phyloP scores from a whole-genome alignment of 345 rosid genomes.

The Laguncularia racemosa region DNA sequence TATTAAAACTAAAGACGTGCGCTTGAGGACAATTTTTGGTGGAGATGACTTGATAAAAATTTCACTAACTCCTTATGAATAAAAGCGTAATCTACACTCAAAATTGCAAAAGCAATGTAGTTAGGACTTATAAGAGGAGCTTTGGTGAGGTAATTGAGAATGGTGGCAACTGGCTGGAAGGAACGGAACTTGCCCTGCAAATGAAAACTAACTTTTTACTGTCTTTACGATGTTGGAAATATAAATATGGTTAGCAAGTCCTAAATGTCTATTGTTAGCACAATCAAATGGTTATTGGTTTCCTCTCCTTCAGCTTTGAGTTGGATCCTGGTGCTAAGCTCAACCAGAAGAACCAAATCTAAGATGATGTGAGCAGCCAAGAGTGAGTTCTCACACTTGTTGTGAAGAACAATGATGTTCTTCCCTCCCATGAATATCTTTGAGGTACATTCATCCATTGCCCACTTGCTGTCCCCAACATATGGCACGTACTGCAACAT shows the following conservation, averaged over 20 bases:
- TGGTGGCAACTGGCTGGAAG: conserved; percentile 96
- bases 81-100: too few relatives aligned
- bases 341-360: conserved; percentile 93
- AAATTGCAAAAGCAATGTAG: too few relatives aligned
- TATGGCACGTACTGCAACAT: conserved; percentile 73
- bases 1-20: too few relatives aligned
- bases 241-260: too few relatives aligned
- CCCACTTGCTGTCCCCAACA: conserved; percentile 98
- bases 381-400: conserved; percentile 94
- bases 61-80: too few relatives aligned
- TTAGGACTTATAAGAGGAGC: conserved; percentile 78
- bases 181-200: conserved; percentile 88
- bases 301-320: conserved; percentile 86
- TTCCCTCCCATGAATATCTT: conserved; percentile 98
- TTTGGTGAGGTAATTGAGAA: conserved; percentile 95
- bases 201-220: neutral
- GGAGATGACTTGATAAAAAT: too few relatives aligned
- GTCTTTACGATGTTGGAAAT: too few relatives aligned
- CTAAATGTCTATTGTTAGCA: too few relatives aligned
- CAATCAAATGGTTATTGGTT: neutral
- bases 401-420: conserved; percentile 87
- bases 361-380: conserved; percentile 95
- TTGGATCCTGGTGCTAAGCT: conserved; percentile 86
- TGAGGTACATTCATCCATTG: conserved; percentile 97
- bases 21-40: too few relatives aligned